Percentiles rank a stretch among this genome's conserved stretches.
Conservation (phyloP, 768 basidiomycete species). For the Scleroderma citrinum region DNA sequence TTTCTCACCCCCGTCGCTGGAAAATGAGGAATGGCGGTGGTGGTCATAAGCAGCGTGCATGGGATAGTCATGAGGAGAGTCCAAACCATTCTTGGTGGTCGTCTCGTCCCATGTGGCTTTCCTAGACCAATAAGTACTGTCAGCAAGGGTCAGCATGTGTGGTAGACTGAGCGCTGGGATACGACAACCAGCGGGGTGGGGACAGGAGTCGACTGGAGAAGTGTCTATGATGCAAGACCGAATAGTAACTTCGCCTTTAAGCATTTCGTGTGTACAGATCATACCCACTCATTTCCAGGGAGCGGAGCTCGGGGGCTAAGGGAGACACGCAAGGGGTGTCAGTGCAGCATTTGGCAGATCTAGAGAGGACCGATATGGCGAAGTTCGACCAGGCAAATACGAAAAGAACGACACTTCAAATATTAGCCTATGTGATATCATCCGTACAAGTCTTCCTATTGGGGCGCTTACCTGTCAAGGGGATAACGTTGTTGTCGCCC, state of each 20-base stretch:
- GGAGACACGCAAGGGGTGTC: conserved; percentile 31
- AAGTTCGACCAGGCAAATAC: conserved; percentile 25
- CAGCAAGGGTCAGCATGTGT: conserved; percentile 27
- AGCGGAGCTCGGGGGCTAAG: conserved; percentile 36
- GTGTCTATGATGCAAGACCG: conserved; percentile 24
- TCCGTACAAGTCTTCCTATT: conserved; percentile 17
- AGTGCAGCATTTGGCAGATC: conserved; percentile 31
- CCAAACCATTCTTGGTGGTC: conserved; percentile 33
- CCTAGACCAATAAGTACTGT: conserved; percentile 25
- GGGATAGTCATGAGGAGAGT: conserved; percentile 29
- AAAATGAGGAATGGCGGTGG: conserved; percentile 21
- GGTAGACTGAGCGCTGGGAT: conserved; percentile 11
- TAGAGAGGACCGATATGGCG: conserved; percentile 29
- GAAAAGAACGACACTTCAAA: conserved; percentile 19
- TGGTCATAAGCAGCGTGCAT: conserved; percentile 28
- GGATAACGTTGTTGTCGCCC: conserved; percentile 6
- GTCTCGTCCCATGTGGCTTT: conserved; percentile 32
- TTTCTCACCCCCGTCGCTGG: conserved; percentile 22
- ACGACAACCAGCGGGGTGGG: conserved; percentile 10
- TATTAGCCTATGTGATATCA: conserved; percentile 16
- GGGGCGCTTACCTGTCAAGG: conserved; percentile 21
- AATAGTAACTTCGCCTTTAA: conserved; percentile 33
- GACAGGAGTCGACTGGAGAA: conserved; percentile 18
- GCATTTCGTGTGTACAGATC: conserved; percentile 30
- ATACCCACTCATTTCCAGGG: conserved; percentile 36